Base-by-base conservation (phyloP, 2,329 filamentous ascomycete species). In the Fusarium nanum region DNA sequence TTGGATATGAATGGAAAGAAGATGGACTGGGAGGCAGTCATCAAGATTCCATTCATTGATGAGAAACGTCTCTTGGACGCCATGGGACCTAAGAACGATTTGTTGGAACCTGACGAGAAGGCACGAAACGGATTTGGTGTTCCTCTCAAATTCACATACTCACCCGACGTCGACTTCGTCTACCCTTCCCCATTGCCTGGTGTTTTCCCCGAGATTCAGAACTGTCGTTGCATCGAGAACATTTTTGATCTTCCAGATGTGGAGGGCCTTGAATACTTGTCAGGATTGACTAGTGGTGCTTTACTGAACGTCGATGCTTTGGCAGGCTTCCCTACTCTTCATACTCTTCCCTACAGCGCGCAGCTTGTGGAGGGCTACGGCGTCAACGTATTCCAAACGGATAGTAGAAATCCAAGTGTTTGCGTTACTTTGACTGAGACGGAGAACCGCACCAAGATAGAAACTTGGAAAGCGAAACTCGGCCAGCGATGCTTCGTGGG, bases 1-100 rank as follows among this genome's bases (percentile, higher is more conserved):
- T 86, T 99, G 42, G 97, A 99, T 78, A 98, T 99, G 96, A 98
- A 99, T 75, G 97, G 96, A 64, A 99, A 99, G 84, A 99, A 97
- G 83, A 97, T 97, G 92, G 97, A 99, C 70, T 99, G 96, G 96
- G 96, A 99, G 78, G 96, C 96, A 28, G 95, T 99, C 40, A 94
- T 99, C 70, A 99, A 98, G 81, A 99, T 99, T 76, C 96, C 96
- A 0, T 99, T 99, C 81, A 99, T 99, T 69, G 93, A 99, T 62
- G 95, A 99, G 79, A 89, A 91, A 75, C 89, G 96, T 27, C 84
- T 99, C 4, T 85, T 99, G 58, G 82, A 85, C 40, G 96, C 95
- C 10, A 98, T 99, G 92, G 91, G 87, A 18, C 90, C 94, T 9
- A 94, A 91, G 78, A 94, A 98, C 70, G 84, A 90, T 44, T 82